Evolutionary conservation across 2,329 filamentous ascomycete genomes (phyloP), one percentile per base, ranked within the genome.

Genomic region (Venturia pyrina): DNA sequence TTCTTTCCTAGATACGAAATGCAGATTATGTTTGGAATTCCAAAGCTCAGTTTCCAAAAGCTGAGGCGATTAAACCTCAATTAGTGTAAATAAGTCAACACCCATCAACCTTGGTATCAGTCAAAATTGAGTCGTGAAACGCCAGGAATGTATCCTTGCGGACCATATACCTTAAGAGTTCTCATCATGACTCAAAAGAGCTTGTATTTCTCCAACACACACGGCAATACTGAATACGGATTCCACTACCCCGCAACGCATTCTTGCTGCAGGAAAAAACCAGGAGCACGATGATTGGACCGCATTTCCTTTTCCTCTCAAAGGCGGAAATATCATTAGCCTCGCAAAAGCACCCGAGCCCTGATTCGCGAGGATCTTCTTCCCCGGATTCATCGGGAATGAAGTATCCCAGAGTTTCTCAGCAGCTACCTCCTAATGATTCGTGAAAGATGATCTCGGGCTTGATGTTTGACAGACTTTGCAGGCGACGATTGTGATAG

Each of bases 1-100:
- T 73, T 4, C 46, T 71, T 2, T 56, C 44, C 1, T 65, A 66
- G 50, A 46, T n/a, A 43, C 15, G 4, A 28, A 56, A 10, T 56
- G 13, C 50, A 56, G 28, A 28, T 28, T 4, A 13, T 61, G n/a
- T 6, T 61, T 19, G 34, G 34, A 5, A 37, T 5, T 5, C 10
- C 34, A 37, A 37, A 5, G 34, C 34, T 37, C 5, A 37, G 34
- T 37, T 37, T 37, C 34, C 5, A 37, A 10, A 10, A 37, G 34
- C 10, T 37, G 34, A 37, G 5, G 34, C 5, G 5, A 5, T 10
- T 37, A 37, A 5, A 37, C 10, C 34, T 37, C 34, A 37, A 37
- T 5, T 37, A 37, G 10, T 5, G 34, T 37, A 37, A 5, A 10
- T 10, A 37, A 37, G 10, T 37, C 10, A 10, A 37, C 5, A n/a